A percentile compares a stretch with the other conserved stretches of the same genome.
phyloP scores from a whole-genome alignment of 768 basidiomycete species.

The Lactifluus echinatus region DNA sequence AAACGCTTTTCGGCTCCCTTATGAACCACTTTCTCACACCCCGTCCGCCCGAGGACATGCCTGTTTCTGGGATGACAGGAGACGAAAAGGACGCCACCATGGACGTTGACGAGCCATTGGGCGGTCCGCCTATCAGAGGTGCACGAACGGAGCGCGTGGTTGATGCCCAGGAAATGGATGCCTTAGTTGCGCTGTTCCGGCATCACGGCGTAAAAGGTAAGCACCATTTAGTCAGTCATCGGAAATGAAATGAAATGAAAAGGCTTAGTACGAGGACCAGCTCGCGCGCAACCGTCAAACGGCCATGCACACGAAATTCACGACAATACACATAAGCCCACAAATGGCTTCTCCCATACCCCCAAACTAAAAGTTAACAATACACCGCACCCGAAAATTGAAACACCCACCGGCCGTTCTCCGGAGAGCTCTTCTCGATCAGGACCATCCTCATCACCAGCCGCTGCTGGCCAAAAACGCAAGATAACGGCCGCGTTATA shows the following conservation, averaged over 20 bases:
- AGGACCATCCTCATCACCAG: constrained; percentile 18
- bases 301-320: neutral
- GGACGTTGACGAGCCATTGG: constrained; percentile 20
- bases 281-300: neutral
- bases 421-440: constrained; percentile 4
- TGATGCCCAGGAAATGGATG: constrained; percentile 45
- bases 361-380: constrained; percentile 8
- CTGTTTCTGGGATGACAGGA: constrained; percentile 19
- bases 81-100: constrained; percentile 29
- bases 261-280: neutral
- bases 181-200: constrained; percentile 58
- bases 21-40: constrained; percentile 39
- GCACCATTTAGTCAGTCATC: constrained; percentile 1
- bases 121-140: constrained; percentile 13
- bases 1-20: constrained; percentile 59
- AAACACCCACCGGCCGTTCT: neutral
- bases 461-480: constrained; percentile 43
- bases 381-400: neutral
- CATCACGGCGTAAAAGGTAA: constrained; percentile 36
- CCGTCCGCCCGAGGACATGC: constrained; percentile 22
- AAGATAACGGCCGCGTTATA: constrained; percentile 36
- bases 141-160: constrained; percentile 33
- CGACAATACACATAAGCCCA: constrained; percentile 1
- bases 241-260: too few species aligned
- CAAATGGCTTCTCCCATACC: constrained; percentile 10